These are phyloP conservation scores for Berberis thunbergii DNA, from an alignment of 164 flowering plant genomes.

Conservation along the genomic window DNA sequence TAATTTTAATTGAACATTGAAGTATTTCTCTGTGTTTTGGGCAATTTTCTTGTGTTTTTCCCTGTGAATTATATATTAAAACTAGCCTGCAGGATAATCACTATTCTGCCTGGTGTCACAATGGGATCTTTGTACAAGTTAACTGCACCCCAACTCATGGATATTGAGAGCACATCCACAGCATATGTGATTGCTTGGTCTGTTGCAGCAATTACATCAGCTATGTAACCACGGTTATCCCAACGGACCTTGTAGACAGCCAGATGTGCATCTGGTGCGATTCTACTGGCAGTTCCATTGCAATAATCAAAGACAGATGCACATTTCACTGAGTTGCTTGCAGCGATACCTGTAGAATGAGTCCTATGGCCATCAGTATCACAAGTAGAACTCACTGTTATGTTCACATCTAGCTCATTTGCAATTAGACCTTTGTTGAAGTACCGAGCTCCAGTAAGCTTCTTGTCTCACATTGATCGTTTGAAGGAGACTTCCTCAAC, in stretches of 20 bases:
- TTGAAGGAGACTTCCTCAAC: neutral
- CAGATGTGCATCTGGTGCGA: constrained; percentile 14
- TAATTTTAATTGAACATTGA: too few relatives aligned
- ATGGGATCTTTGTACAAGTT: too few relatives aligned
- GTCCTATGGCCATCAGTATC: constrained; percentile 15
- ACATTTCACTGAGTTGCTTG: constrained; percentile 5
- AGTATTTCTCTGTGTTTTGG: too few relatives aligned
- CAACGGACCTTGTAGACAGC: constrained; percentile 15
- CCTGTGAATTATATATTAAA: too few relatives aligned
- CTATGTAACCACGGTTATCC: constrained; percentile 1
- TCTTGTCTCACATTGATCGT: constrained; percentile 1
- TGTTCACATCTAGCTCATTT: neutral
- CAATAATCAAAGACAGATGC: constrained; percentile 11
- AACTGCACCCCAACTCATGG: too few relatives aligned
- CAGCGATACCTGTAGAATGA: constrained; percentile 13
- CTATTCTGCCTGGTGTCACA: too few relatives aligned
- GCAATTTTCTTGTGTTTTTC: too few relatives aligned
- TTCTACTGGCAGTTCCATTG: constrained; percentile 8
- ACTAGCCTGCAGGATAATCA: too few relatives aligned
- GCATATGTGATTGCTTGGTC: too few relatives aligned
- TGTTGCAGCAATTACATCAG: constrained; percentile 16
- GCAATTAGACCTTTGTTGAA: constrained; percentile 9
- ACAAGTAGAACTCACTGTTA: constrained; percentile 4
- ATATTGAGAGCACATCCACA: too few relatives aligned
- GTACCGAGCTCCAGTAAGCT: constrained; percentile 11